Base-by-base conservation (phyloP, 2,329 filamentous ascomycete species). In the Plenodomus biglobosus region DNA sequence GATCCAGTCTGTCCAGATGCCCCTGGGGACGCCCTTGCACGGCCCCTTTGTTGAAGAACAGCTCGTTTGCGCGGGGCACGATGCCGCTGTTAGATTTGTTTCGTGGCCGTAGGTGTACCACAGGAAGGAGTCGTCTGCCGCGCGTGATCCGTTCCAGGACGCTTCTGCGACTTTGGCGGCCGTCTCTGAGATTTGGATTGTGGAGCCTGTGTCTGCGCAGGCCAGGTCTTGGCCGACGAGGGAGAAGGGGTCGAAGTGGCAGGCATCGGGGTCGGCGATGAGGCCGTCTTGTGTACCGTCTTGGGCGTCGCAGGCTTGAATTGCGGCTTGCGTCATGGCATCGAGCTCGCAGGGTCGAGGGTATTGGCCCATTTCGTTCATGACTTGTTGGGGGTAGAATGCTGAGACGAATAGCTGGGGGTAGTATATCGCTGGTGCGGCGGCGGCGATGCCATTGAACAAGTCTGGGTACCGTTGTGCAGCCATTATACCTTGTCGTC, bases 381-480 rank as follows among this genome's bases (percentile, higher is more conserved):
- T 68, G 17, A 62, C 44, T 6, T 58, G 37, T 32, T 62, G 56
- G 8, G 58, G 47, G 47, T 56, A 65, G n/a, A 52, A 44, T 2
- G 30, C 44, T 1, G 44, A 40, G 13, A 48, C 24, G 5, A 56
- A 21, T 5, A 65, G 39, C 17, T 52, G 27, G 2, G 42, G 49
- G 41, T 36, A 51, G 32, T 61, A 49, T 38, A 68, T 45, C 0
- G 62, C 68, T 1, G 69, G 65, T 0, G 69, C 68, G 8, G 27
- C 52, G 2, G 69, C 68, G 0, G 52, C 41, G 17, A 72, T 66
- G 0, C 69, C 68, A 52, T 72, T 61, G 24, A 59, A 66, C 1
- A 52, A 51, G 1, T 56, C 57, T 1, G 67, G 68, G 46, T 67
- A 71, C 13, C 58, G 50, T 46, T 71, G 67, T 3, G 68, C 68